Conservation (phyloP, 306 rosid species). For the Phaseolus lunatus region DNA sequence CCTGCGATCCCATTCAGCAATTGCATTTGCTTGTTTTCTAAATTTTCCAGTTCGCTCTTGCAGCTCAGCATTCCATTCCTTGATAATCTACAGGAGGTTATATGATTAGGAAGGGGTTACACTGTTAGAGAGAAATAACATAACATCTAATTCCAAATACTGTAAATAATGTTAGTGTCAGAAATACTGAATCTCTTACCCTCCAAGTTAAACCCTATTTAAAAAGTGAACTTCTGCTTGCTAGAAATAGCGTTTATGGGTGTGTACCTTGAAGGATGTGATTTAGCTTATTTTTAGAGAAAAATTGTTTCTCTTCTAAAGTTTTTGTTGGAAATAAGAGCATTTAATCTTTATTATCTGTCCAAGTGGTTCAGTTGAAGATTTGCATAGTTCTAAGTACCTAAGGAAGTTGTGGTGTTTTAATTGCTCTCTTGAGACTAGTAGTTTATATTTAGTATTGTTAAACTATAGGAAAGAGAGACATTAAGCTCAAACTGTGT, state of each 20-base stretch:
- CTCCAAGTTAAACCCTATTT: slow-evolving; percentile 5
- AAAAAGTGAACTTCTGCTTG: background rate
- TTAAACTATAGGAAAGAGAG: no score
- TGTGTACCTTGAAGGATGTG: background rate
- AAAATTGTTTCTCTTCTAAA: no score
- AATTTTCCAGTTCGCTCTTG: slow-evolving; percentile 96
- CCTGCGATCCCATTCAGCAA: slow-evolving; percentile 95
- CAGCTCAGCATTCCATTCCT: slow-evolving; percentile 95
- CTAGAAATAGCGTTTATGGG: background rate
- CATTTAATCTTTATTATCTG: no score
- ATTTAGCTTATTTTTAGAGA: background rate
- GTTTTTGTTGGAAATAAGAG: background rate
- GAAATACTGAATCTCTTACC: slow-evolving; percentile 25
- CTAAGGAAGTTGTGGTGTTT: no score
- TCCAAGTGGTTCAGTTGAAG: no score
- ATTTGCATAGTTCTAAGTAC: no score
- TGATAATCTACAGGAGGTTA: slow-evolving; percentile 67
- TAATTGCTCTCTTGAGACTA: no score
- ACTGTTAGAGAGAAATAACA: slow-evolving; percentile 34
- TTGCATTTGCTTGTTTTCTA: slow-evolving; percentile 95
- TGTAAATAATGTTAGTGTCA: slow-evolving; percentile 23
- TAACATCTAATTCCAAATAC: background rate
- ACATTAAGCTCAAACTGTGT: no score
- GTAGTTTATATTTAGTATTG: no score
- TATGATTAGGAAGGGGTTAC: slow-evolving; percentile 26